Base-by-base conservation (phyloP, 2,329 filamentous ascomycete genomes). In the Geosmithia morbida region DNA sequence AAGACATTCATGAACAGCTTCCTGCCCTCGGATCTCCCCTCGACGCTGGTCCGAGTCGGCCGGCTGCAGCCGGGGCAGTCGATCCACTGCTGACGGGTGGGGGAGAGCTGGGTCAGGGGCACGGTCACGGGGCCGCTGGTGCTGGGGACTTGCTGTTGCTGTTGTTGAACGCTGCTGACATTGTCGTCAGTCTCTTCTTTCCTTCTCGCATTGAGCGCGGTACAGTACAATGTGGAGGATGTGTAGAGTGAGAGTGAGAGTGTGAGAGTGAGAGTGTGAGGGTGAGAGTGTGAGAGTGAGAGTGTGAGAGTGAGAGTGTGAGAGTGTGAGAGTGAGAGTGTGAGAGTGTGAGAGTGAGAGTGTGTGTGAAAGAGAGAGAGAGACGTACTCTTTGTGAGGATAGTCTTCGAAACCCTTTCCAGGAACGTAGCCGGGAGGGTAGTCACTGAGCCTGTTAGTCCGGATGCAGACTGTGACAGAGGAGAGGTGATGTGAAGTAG, bases 41-140 rank as follows among this genome's bases (percentile, higher is more conserved):
- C 17, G 10, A 55, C 39, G 29, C 41, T 43, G 3, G 52, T 55
- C 49, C 47, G 43, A 1, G 53, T 49, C 16, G 33, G 48, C 13
- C 53, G 41, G 7, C 18, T 8, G 49, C 56, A 58, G 41, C 54
- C 56, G 6, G 56, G 56, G 40, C 56, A 58, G 43, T 58, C 53
- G 39, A 57, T 54, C 45, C 46, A 54, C 43, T 57, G 51, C 1
- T 53, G 53, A 11, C 17, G 16, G 7, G 51, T 48, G 13, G 17
- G 19, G 22, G 50, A 47, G 13, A 57, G 54, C 41, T 48, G 46
- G 11, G 54, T 37, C 3, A 58, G 43, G 3, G 56, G 55, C 7
- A 48, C 47, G 11, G 26, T 26, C 22, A 8, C 8, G 22, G 8
- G 17, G 17, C 33, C 3, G n/a, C n/a, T 16, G 37, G 19, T 13